Conservation (phyloP, 495 filamentous ascomycete species). For the Thozetella sp. region DNA sequence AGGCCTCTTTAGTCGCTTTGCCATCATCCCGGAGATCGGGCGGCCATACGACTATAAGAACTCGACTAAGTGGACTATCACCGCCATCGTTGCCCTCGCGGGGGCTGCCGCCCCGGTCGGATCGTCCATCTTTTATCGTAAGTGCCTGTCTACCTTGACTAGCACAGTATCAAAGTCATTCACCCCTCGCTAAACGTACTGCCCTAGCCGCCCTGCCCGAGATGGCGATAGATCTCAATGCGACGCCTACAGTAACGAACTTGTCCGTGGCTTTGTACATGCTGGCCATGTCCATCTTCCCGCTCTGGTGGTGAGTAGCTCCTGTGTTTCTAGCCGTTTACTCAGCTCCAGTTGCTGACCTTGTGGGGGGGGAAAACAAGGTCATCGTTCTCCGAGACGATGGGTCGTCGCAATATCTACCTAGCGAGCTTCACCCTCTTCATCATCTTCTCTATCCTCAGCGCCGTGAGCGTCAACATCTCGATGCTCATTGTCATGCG, state of each 20-base stretch:
- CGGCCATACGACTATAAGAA: conserved; percentile 72
- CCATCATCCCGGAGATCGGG: conserved; percentile 82
- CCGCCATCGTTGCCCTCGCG: conserved; percentile 74
- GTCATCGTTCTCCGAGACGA: conserved; percentile 81
- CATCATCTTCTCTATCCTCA: conserved; percentile 73
- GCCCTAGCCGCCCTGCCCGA: conserved; percentile 68
- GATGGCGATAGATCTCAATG: conserved; percentile 65
- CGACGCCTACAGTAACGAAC: conserved; percentile 75
- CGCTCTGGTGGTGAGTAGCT: conserved; percentile 76
- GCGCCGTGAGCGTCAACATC: conserved; percentile 75
- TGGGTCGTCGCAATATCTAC: conserved; percentile 86
- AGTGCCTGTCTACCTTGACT: conserved; percentile 38
- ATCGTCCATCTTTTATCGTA: conserved; percentile 82
- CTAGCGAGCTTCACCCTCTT: conserved; percentile 80
- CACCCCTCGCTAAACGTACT: not conserved
- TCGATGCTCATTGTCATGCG: conserved; percentile 87
- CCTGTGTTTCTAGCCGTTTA: not conserved
- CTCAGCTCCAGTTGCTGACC: not conserved
- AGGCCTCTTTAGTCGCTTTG: conserved; percentile 73
- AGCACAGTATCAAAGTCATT: conserved; percentile 7
- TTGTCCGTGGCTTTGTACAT: conserved; percentile 86
- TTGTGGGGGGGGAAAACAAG: conserved; percentile 10
- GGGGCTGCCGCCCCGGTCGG: conserved; percentile 82
- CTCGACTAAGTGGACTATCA: conserved; percentile 83
- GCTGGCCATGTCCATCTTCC: conserved; percentile 88